phyloP scores from a whole-genome alignment of 2,329 filamentous ascomycete species.

The Ampelomyces quisqualis region DNA sequence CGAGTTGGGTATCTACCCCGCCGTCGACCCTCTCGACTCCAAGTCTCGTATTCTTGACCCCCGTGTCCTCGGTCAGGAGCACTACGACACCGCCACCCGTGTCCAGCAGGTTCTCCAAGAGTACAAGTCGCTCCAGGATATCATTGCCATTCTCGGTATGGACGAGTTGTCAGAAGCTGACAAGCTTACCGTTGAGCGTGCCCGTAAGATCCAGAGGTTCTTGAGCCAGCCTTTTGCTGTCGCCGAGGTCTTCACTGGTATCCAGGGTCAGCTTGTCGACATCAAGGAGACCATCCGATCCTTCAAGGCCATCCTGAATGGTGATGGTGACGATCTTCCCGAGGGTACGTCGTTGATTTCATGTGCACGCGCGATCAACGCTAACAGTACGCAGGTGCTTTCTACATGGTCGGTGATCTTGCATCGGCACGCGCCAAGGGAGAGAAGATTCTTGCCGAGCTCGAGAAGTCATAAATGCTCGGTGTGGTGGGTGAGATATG shows the following conservation, averaged over 20 bases:
- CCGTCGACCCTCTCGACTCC: constrained; percentile 98
- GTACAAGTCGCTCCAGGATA: constrained; percentile 99
- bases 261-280: constrained; percentile 95
- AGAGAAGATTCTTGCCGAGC: constrained; percentile 98
- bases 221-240: constrained; percentile 98
- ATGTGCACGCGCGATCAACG: neutral
- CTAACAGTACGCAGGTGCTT: constrained; percentile 54
- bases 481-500: constrained; percentile 36
- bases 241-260: constrained; percentile 82
- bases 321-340: constrained; percentile 93
- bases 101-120: constrained; percentile 99
- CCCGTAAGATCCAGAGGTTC: constrained; percentile 99
- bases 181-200: constrained; percentile 99
- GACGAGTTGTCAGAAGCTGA: constrained; percentile 98
- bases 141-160: constrained; percentile 99
- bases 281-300: constrained; percentile 97
- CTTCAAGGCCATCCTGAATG: constrained; percentile 95
- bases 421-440: constrained; percentile 92
- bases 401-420: constrained; percentile 99
- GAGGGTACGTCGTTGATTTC: constrained; percentile 64
- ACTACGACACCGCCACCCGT: constrained; percentile 91
- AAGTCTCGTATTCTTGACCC: constrained; percentile 99
- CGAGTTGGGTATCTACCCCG: constrained; percentile 99
- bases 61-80: constrained; percentile 95
- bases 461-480: constrained; percentile 58